These are phyloP conservation scores for Pseudogymnoascus sp. DNA, from an alignment of 2,329 filamentous ascomycete genomes.

Conservation along the genomic window DNA sequence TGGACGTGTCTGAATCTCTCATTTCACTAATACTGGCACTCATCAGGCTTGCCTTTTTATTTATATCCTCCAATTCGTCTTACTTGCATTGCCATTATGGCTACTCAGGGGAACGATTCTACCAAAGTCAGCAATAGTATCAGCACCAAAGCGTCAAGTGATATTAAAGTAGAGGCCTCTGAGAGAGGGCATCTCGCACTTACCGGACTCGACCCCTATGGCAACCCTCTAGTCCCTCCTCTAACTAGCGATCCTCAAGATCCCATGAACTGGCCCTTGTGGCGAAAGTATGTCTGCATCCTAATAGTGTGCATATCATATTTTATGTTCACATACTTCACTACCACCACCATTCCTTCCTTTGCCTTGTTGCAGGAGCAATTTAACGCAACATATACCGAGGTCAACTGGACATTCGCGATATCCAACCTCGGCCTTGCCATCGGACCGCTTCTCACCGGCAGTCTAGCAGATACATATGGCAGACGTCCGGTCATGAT, in stretches of 20 bases:
- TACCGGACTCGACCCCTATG: constrained; percentile 17
- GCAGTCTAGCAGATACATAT: constrained; percentile 42
- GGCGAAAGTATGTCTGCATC: constrained; percentile 41
- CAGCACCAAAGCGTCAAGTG: not conserved
- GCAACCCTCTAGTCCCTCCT: constrained; percentile 31
- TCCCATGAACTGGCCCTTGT: constrained; percentile 44
- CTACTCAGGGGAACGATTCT: not conserved
- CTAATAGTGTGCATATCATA: constrained; percentile 40
- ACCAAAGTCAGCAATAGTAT: not conserved
- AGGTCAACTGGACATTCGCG: constrained; percentile 44
- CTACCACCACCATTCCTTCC: constrained; percentile 46
- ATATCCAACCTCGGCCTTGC: constrained; percentile 41
- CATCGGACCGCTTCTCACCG: constrained; percentile 42
- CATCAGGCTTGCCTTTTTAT: not conserved
- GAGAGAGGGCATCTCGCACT: not conserved
- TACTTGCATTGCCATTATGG: not conserved
- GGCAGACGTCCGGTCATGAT: constrained; percentile 44
- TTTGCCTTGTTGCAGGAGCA: constrained; percentile 41
- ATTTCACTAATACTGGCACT: not conserved
- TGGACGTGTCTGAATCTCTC: not conserved
- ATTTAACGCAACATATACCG: constrained; percentile 36
- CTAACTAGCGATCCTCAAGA: constrained; percentile 40
- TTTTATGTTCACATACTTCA: constrained; percentile 51
- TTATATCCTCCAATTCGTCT: not conserved
- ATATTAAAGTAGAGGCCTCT: not conserved